Base-by-base conservation (phyloP, 306 rosid genomes). In the Myrica gale region DNA sequence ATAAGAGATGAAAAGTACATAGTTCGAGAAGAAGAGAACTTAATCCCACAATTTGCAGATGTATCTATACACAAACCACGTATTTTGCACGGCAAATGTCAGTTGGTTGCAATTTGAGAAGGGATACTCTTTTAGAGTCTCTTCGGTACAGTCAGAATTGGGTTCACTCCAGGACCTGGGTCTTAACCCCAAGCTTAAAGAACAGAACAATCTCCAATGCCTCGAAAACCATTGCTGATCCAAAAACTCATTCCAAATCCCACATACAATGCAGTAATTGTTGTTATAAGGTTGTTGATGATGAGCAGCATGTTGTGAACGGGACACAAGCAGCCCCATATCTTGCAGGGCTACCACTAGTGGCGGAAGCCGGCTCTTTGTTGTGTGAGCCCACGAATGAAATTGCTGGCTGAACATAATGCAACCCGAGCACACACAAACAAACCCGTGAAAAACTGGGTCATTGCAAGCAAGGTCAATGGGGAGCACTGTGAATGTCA, bases 321-420 rank as follows among this genome's bases (percentile, higher is more conserved):
- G 87, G 0, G 94, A 91, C 71, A 91, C 96, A 0, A 91, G 84
- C 79, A 93, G 42, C 3, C 97, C 89, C 0, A 78, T 72, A 26
- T 90, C 91, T 44, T 93, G 98, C 82, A 93, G 60, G 0, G 87
- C 90, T 74, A 83, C 87, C 72, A 91, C 94, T 0, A 81, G 72
- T 0, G 85, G 87, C 0, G 97, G 96, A 74, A 93, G 92, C 75
- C 87, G 85, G 77, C 97, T 91, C 86, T 88, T 90, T 0, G 91
- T 88, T 13, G 88, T 87, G 10, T 93, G 98, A 9, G 98, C 92
- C 98, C 97, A 93, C 4, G 97, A 91, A 73, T 94, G 98, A 68
- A 94, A 94, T 62, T 90, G 96, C 66, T 89, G 98, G 86, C 97
- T 94, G 17, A 94, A 94, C 94, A 94, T 91, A 54, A 90, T 91